Evolutionary conservation across 192 early-diverging fungal genomes (phyloP).

Genomic region (Phlyctochytrium arcticum): DNA sequence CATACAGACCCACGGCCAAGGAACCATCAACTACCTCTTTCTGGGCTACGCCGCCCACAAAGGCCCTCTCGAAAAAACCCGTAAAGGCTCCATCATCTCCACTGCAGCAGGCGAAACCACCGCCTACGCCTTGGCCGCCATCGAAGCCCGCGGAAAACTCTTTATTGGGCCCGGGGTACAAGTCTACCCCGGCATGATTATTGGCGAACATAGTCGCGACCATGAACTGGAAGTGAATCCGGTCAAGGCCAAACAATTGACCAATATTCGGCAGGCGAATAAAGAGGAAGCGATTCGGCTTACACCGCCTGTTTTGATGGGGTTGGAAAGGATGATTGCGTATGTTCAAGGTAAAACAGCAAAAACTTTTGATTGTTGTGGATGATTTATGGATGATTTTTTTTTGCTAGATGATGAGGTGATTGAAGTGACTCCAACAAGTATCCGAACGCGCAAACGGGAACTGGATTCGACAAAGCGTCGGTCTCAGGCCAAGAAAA

Average conservation of each 20-base stretch:
- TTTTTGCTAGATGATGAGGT: conserved; percentile 66
- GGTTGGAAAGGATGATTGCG: conserved; percentile 71
- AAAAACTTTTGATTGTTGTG: too few relatives aligned
- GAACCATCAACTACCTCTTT: conserved; percentile 76
- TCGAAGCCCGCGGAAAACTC: conserved; percentile 76
- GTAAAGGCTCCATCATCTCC: conserved; percentile 76
- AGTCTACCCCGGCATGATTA: conserved; percentile 83
- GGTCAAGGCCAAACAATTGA: conserved; percentile 73
- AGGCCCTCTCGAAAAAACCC: conserved; percentile 68
- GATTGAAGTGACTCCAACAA: conserved; percentile 75
- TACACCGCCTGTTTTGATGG: conserved; percentile 62
- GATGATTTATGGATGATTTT: too few relatives aligned
- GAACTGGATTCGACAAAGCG: conserved; percentile 65
- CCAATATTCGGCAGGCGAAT: conserved; percentile 71
- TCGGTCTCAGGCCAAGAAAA: conserved; percentile 36
- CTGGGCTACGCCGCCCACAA: conserved; percentile 67
- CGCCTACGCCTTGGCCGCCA: conserved; percentile 66
- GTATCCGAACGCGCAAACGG: conserved; percentile 73
- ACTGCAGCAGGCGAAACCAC: conserved; percentile 65
- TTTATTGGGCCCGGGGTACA: conserved; percentile 71
- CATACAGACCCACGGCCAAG: conserved; percentile 74
- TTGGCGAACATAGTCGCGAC: conserved; percentile 75
- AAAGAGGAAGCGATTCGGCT: conserved; percentile 77
- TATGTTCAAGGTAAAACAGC: conserved; percentile 57
- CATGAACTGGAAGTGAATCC: conserved; percentile 83